Base-by-base conservation (phyloP, 2,329 filamentous ascomycete genomes). In the Eutypella sp. region DNA sequence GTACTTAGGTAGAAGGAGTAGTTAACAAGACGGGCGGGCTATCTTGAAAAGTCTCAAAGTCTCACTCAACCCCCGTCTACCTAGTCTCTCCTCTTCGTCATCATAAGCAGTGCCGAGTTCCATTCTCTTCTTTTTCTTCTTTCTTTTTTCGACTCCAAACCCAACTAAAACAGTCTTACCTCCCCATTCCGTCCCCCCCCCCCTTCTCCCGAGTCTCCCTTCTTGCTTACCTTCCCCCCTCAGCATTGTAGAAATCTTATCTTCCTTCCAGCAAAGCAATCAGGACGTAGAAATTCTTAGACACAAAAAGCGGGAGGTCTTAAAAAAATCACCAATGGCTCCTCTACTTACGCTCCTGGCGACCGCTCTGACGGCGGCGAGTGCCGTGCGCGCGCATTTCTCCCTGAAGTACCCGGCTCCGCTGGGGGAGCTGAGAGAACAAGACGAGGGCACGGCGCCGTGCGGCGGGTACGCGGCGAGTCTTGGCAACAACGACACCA, bases 391-490 rank as follows among this genome's bases (percentile, higher is more conserved):
- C 40, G 75, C 76, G 42, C 80, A 84, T 63, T 82, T 82, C 68
- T 63, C 67, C 25, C 66, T 84, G 57, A 60, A 68, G 48, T 70
- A 60, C 66, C 81, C 64, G 40, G 50, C 51, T 1, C 65, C 72
- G 27, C 68, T 79, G 47, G 76, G 75, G 36, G 63, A 66, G 54
- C 70, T 73, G 49, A 62, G 74, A 47, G 74, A 76, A 40, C 67
- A 73, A 29, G 61, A 69, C 24, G 67, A 78, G 48, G 60, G 46
- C 55, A 63, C 60, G 5, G 67, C 57, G 0, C 81, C 79, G 22
- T 84, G 80, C 61, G 81, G 81, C 49, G 75, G 77, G 51, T 72
- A 72, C 59, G 64, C 66, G 0, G 66, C 75, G 25, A 66, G 75
- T 51, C 70, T 78, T 44, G 40, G 54, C 44, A 53, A 52, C 7